Evolutionary conservation across 2,329 filamentous ascomycete genomes (phyloP).

Genomic region (Colletotrichum kahawae): DNA sequence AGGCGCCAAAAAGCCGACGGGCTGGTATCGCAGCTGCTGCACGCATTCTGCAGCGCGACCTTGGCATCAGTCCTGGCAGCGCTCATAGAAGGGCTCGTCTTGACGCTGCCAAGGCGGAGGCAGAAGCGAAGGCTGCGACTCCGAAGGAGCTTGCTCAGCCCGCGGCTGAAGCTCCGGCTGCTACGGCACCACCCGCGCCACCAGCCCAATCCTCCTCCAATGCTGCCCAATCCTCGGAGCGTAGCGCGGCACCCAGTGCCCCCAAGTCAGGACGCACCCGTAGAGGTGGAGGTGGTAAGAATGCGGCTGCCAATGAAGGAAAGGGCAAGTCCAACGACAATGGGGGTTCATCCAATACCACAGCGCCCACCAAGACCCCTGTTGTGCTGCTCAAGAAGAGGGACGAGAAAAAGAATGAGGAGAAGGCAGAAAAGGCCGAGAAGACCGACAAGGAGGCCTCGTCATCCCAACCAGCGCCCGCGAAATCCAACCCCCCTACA

Average conservation of each 20-base stretch:
- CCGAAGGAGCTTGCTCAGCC: conserved; percentile 34
- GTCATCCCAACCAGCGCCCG: not conserved
- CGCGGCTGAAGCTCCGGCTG: conserved; percentile 25
- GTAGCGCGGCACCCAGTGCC: conserved; percentile 7
- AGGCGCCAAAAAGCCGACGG: conserved; percentile 59
- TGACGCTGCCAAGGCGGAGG: conserved; percentile 62
- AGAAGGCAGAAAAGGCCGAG: conserved; percentile 9
- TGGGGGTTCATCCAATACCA: conserved; percentile 27
- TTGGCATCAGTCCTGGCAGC: conserved; percentile 67
- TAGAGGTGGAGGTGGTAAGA: conserved; percentile 40
- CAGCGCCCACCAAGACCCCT: conserved; percentile 35
- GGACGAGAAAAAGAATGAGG: conserved; percentile 29
- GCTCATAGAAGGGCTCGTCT: conserved; percentile 66
- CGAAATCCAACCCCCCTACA: conserved; percentile 18
- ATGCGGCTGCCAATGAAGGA: conserved; percentile 32
- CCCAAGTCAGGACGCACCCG: conserved; percentile 23
- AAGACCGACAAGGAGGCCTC: conserved; percentile 17
- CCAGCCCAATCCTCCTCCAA: conserved; percentile 5
- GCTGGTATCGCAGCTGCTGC: conserved; percentile 68
- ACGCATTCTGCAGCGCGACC: conserved; percentile 68
- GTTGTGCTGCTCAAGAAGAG: conserved; percentile 47
- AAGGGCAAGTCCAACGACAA: conserved; percentile 42
- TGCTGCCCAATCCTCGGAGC: conserved; percentile 6
- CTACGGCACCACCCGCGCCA: conserved; percentile 17
- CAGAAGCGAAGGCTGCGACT: conserved; percentile 43